Evolutionary conservation across 2,329 filamentous ascomycete species (phyloP).

Genomic region (Calonectria ilicicola): DNA sequence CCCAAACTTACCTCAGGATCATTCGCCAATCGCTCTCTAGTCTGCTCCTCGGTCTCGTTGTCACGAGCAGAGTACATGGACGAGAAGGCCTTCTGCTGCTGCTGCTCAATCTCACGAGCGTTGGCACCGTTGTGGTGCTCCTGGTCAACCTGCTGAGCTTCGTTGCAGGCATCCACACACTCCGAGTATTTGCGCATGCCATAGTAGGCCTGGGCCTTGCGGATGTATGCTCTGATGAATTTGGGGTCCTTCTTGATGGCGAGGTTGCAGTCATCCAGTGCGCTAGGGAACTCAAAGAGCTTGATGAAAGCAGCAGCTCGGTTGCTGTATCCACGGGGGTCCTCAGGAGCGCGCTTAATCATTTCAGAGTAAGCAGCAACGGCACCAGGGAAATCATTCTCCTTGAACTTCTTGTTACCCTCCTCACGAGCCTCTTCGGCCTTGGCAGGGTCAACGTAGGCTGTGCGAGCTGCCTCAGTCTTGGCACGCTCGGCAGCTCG

Average conservation of each 20-base stretch:
- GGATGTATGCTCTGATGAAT: conserved; percentile 96
- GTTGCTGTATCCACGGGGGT: conserved; percentile 96
- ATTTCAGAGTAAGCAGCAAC: conserved; percentile 96
- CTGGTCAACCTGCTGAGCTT: conserved; percentile 82
- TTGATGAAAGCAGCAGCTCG: conserved; percentile 97
- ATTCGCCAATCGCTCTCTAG: conserved; percentile 87
- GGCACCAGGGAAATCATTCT: conserved; percentile 92
- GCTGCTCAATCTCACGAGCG: conserved; percentile 89
- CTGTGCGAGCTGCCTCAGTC: conserved; percentile 77
- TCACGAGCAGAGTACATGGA: conserved; percentile 92
- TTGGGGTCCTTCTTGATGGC: conserved; percentile 91
- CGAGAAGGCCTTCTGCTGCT: conserved; percentile 91
- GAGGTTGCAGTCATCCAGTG: conserved; percentile 90
- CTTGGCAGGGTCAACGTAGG: conserved; percentile 91
- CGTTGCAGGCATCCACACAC: conserved; percentile 88
- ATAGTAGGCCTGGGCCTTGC: conserved; percentile 94
- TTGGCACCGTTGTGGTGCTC: conserved; percentile 79
- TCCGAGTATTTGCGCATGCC: conserved; percentile 99
- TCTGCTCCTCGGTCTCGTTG: conserved; percentile 97
- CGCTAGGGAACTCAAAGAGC: conserved; percentile 93
- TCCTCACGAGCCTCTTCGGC: conserved; percentile 96
- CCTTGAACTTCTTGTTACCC: conserved; percentile 97
- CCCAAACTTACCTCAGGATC: conserved; percentile 83
- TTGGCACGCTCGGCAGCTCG: conserved; percentile 90
- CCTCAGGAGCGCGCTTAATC: conserved; percentile 93